phyloP scores from a whole-genome alignment of 192 early-diverging fungal species.

The Backusella psychrophila region DNA sequence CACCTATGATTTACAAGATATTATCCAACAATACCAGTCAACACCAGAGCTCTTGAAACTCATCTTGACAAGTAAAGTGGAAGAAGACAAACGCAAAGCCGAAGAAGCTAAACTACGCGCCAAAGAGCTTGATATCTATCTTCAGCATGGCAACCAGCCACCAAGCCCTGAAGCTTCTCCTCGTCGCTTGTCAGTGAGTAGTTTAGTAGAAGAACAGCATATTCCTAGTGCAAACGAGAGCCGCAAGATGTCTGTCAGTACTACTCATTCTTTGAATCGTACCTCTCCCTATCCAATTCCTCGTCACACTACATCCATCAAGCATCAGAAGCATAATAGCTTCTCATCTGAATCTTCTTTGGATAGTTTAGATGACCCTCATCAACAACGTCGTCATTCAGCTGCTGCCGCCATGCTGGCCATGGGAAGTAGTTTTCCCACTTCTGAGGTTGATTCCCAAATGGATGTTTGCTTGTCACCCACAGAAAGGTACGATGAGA shows the following conservation, averaged over 20 bases:
- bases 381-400: conserved; percentile 27
- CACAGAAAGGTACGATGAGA: conserved; percentile 4
- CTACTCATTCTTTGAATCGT: neutral
- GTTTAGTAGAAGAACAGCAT: neutral
- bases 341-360: neutral
- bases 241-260: neutral
- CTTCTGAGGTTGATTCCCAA: neutral
- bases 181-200: neutral
- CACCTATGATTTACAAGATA: conserved; percentile 48
- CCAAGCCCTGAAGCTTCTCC: neutral
- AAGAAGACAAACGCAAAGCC: conserved; percentile 55
- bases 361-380: conserved; percentile 8
- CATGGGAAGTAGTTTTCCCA: conserved; percentile 14
- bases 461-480: neutral
- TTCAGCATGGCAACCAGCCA: conserved; percentile 27
- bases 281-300: neutral
- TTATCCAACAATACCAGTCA: conserved; percentile 45
- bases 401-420: conserved; percentile 33
- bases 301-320: neutral
- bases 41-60: conserved; percentile 55
- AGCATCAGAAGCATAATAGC: neutral
- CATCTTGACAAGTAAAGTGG: conserved; percentile 54
- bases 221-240: neutral
- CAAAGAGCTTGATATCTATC: conserved; percentile 45
- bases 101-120: conserved; percentile 56